phyloP scores from a whole-genome alignment of 257 asterid species.

The Fraxinus excelsior region DNA sequence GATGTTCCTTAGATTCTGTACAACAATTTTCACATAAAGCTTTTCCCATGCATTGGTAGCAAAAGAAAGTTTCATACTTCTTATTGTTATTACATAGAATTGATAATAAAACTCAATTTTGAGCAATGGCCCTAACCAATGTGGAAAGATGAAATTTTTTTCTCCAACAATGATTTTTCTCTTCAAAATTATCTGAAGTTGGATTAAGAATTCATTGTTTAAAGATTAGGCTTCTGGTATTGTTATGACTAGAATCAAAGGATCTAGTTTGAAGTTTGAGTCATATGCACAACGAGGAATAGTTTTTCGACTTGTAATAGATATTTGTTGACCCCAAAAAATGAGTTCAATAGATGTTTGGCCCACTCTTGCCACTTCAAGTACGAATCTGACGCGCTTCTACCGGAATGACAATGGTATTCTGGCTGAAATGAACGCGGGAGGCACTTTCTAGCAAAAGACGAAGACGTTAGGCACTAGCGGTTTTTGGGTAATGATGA shows the following conservation, averaged over 20 bases:
- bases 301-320: neutral
- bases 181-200: no score
- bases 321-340: no score
- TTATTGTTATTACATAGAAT: neutral
- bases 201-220: conserved; percentile 13
- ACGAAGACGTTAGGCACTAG: no score
- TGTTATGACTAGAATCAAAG: conserved; percentile 4
- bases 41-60: neutral
- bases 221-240: conserved; percentile 24
- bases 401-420: no score
- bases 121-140: neutral
- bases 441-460: no score
- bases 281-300: conserved; percentile 19
- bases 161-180: neutral
- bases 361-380: no score
- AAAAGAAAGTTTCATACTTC: neutral
- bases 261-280: conserved; percentile 18
- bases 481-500: no score
- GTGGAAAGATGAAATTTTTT: neutral
- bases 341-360: no score
- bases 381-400: no score
- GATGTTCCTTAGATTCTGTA: neutral
- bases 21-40: neutral
- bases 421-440: no score
- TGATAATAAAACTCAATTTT: neutral